phyloP scores from a whole-genome alignment of 2,329 filamentous ascomycete species.

The Fusarium chaquense region DNA sequence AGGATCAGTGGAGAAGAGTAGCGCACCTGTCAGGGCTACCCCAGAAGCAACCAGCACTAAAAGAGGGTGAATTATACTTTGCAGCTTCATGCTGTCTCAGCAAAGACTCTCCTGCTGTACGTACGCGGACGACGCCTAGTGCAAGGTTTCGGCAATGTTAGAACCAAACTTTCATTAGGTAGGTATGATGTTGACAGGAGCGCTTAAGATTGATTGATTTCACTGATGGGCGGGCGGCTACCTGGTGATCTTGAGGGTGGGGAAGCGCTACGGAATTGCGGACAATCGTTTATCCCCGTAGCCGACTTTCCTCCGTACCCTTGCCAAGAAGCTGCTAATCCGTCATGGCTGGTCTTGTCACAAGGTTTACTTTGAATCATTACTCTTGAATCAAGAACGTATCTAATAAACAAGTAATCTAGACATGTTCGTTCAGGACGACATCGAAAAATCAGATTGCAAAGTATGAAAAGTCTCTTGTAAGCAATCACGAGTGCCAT shows the following conservation, averaged over 20 bases:
- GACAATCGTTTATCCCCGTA: not conserved
- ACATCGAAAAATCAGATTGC: too few relatives aligned
- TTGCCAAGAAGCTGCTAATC: too few relatives aligned
- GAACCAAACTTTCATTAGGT: not conserved
- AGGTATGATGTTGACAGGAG: not conserved
- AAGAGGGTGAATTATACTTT: not conserved
- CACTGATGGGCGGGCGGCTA: not conserved
- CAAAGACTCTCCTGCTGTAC: too few relatives aligned
- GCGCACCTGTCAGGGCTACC: constrained; percentile 13
- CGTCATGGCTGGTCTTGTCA: too few relatives aligned
- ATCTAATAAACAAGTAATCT: too few relatives aligned
- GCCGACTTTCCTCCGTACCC: too few relatives aligned
- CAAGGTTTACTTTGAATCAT: too few relatives aligned
- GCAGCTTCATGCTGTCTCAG: not conserved
- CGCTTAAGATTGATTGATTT: not conserved
- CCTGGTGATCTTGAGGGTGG: not conserved
- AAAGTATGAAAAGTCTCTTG: too few relatives aligned
- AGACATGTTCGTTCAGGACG: too few relatives aligned
- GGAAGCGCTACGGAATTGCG: not conserved
- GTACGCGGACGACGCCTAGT: fast-evolving
- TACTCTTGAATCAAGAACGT: too few relatives aligned
- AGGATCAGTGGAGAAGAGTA: not conserved
- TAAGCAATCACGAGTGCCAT: too few relatives aligned
- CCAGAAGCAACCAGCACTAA: not conserved
- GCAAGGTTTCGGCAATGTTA: not conserved